Base-by-base conservation (phyloP, 192 early-diverging fungal genomes). In the Podila epicladia region DNA sequence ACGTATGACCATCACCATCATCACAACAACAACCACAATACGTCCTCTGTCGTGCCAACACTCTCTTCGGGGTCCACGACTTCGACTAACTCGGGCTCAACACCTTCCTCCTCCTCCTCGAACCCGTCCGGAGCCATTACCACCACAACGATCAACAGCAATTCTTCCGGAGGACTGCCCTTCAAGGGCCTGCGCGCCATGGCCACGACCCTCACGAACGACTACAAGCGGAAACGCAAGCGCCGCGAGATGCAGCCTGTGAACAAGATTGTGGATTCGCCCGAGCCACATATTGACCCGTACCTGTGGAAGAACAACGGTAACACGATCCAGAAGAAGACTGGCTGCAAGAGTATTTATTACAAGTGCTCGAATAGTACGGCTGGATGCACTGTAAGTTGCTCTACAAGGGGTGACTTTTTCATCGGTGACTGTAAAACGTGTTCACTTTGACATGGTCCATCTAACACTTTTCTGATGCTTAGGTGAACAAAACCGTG, bases 271-370 rank as follows among this genome's bases (percentile, higher is more conserved):
- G 80, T 90, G 26, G 89, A 90, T 63, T 87, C 89, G 3, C 65
- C 62, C 29, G 84, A 90, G 37, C 87, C 89, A 8, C 84, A 84
- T 49, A 19, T 76, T 8, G 89, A 90, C 72, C 77, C 71, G 12
- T 85, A 85, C 67, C 73, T 87, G 20, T 90, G 89, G 89, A 87
- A 86, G 65, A 90, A 90, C 61, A 90, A 90, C 66, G 89, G 89
- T 15, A 90, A 90, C 49, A 90, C 89, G 31, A 85, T 82, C 7
- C 87, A 88, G 55, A 87, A 83, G 72, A 87, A 87, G 67, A 88
- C 87, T 29, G 87, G 87, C 32, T 83, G 83, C 45, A 87, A 85
- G 65, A 90, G 89, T 68, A 82, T 88, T 61, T 90, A 90, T 65
- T 88, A 88, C 73, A 90, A 90, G 51, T 90, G 89, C 65, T 83